A percentile compares a stretch with the other conserved stretches of the same genome.
These are phyloP conservation scores for Gigaspora rosea DNA, from an alignment of 192 early-diverging fungal genomes.

Conservation along the genomic window DNA sequence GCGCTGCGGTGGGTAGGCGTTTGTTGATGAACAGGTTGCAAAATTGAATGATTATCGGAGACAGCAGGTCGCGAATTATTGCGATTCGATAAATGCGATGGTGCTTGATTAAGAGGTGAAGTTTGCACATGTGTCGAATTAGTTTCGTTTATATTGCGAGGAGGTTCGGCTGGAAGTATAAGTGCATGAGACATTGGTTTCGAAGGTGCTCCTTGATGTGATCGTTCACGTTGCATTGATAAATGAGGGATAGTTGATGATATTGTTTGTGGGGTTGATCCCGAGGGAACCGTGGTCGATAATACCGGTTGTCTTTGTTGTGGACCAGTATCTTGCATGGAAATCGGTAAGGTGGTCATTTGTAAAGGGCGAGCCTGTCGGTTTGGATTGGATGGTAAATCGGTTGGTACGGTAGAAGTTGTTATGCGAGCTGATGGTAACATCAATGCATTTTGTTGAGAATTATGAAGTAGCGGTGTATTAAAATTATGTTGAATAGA, in stretches of 20 bases:
- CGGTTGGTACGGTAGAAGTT: not conserved
- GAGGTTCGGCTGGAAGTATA: too few relatives aligned
- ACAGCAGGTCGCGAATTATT: too few relatives aligned
- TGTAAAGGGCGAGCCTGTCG: not conserved
- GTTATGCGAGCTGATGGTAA: not conserved
- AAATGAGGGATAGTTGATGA: not conserved
- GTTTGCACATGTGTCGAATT: too few relatives aligned
- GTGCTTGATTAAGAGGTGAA: too few relatives aligned
- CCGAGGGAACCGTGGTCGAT: not conserved
- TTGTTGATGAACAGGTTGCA: too few relatives aligned
- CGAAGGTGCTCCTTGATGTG: not conserved
- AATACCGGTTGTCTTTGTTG: not conserved
- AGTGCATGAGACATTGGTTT: too few relatives aligned
- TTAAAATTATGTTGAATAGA: conserved; percentile 5
- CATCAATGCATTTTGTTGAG: conserved; percentile 11
- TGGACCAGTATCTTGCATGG: not conserved
- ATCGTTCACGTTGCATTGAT: not conserved
- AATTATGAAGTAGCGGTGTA: not conserved
- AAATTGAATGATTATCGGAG: too few relatives aligned
- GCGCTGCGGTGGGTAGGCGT: too few relatives aligned
- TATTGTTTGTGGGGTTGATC: not conserved
- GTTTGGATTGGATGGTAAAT: not conserved
- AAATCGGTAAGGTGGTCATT: not conserved
- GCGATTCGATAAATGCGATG: too few relatives aligned
- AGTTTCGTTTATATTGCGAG: too few relatives aligned